These are phyloP conservation scores for Russula earlei DNA, from an alignment of 768 basidiomycete species.

Conservation along the genomic window DNA sequence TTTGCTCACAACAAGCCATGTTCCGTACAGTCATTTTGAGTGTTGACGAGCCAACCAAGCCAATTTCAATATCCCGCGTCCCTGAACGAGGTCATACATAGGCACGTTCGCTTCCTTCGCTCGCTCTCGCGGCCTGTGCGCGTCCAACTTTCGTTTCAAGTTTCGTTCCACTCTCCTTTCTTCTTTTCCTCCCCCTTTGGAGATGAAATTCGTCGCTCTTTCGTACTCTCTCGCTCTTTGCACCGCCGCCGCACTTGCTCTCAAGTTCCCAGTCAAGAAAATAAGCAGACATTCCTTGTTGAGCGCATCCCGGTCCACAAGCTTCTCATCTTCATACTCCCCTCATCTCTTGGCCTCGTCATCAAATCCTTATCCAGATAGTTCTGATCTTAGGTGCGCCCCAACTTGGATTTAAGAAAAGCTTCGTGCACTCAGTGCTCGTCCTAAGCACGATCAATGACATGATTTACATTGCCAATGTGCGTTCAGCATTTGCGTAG, in stretches of 20 bases:
- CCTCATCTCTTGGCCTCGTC: slow-evolving; percentile 26
- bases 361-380: slow-evolving; percentile 4
- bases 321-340: slow-evolving; percentile 18
- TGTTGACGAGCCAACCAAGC: too few species aligned
- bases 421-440: neutral
- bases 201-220: slow-evolving; percentile 35
- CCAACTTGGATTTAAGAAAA: neutral
- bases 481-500: slow-evolving; percentile 29
- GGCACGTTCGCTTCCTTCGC: too few species aligned
- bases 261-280: slow-evolving; percentile 40
- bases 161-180: slow-evolving; percentile 20
- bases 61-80: too few species aligned
- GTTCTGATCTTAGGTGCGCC: slow-evolving; percentile 36
- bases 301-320: slow-evolving; percentile 30
- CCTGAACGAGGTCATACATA: too few species aligned
- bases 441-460: slow-evolving; percentile 56
- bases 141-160: neutral
- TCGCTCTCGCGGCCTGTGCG: too few species aligned
- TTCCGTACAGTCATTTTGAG: too few species aligned
- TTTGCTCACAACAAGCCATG: too few species aligned
- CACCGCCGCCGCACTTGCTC: slow-evolving; percentile 34
- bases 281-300: slow-evolving; percentile 29
- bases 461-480: slow-evolving; percentile 71
- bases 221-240: slow-evolving; percentile 32
- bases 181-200: slow-evolving; percentile 20